Percentiles rank a stretch among this genome's conserved stretches.
Evolutionary conservation across 345 rosid genomes (phyloP).

Genomic region (Eucalyptus erythrocorys): DNA sequence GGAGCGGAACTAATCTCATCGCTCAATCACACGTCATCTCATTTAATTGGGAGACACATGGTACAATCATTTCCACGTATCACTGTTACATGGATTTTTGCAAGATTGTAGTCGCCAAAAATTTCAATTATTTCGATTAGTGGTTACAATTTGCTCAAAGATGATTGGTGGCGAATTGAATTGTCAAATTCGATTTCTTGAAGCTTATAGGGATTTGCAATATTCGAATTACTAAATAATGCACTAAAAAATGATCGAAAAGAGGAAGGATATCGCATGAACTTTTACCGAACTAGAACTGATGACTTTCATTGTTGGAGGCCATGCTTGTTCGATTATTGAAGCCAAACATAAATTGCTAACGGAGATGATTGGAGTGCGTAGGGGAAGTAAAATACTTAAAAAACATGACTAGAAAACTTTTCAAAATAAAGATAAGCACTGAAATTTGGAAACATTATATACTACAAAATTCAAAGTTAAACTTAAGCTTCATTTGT

Average conservation of each 20-base stretch:
- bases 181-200: neutral
- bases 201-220: neutral
- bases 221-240: neutral
- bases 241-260: neutral
- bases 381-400: neutral
- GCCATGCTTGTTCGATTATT: neutral
- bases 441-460: neutral
- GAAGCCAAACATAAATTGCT: neutral
- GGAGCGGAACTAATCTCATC: neutral
- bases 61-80: neutral
- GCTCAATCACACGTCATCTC: neutral
- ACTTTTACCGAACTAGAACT: neutral
- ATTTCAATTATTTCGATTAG: neutral
- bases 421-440: neutral
- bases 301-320: neutral
- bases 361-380: neutral
- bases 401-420: neutral
- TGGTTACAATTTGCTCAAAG: neutral
- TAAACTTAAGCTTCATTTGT: neutral
- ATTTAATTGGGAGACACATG: neutral
- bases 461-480: neutral
- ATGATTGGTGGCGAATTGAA: neutral
- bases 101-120: neutral
- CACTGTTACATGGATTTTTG: neutral
- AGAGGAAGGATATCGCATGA: neutral